Conservation (phyloP, 345 rosid genomes). For the Murraya koenigii region DNA sequence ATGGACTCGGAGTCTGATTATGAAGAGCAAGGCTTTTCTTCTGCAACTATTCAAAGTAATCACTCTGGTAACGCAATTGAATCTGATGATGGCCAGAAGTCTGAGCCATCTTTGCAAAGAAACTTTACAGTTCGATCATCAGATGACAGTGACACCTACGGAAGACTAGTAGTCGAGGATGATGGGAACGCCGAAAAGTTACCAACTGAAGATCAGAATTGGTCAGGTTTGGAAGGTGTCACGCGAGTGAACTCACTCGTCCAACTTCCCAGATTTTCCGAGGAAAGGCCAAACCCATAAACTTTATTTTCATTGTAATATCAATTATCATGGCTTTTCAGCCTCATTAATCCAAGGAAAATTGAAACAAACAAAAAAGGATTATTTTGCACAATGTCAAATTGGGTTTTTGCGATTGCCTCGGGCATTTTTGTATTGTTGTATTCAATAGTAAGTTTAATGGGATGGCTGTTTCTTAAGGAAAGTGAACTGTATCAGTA, state of each 20-base stretch:
- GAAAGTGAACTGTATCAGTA: constrained; percentile 10
- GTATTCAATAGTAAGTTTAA: constrained; percentile 20
- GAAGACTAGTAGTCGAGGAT: constrained; percentile 33
- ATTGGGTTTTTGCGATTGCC: constrained; percentile 23
- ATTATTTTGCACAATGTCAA: constrained; percentile 9
- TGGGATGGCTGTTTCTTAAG: constrained; percentile 11
- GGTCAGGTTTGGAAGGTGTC: constrained; percentile 95
- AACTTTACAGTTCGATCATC: constrained; percentile 81
- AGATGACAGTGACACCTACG: constrained; percentile 48
- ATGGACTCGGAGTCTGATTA: constrained; percentile 88
- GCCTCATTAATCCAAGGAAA: constrained; percentile 14
- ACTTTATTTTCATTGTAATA: constrained; percentile 24
- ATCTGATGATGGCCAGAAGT: constrained; percentile 71
- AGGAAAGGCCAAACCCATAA: constrained; percentile 53
- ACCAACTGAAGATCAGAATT: constrained; percentile 65
- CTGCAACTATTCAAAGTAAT: constrained; percentile 74
- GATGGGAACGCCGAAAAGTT: constrained; percentile 35
- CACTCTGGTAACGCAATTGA: constrained; percentile 68
- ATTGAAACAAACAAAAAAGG: constrained; percentile 2
- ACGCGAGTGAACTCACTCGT: constrained; percentile 97
- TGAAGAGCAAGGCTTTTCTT: constrained; percentile 73
- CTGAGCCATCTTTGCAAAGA: constrained; percentile 87
- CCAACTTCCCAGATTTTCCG: constrained; percentile 94
- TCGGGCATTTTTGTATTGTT: constrained; percentile 21
- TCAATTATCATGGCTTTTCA: constrained; percentile 14